Base-by-base conservation (phyloP, 192 early-diverging fungal genomes). In the Funneliformis mosseae region DNA sequence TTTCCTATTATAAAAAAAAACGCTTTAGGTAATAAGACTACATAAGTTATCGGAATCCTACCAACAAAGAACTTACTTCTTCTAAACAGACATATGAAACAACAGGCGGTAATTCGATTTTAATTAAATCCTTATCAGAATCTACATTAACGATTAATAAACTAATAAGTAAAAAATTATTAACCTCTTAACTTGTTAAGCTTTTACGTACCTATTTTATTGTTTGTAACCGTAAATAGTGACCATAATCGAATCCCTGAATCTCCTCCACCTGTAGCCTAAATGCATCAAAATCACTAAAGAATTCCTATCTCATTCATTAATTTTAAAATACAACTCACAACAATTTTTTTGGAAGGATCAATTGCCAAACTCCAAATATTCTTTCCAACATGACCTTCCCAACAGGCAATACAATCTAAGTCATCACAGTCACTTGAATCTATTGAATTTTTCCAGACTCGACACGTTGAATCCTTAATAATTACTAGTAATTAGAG, bases 261-360 rank as follows among this genome's bases (percentile, higher is more conserved):
- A 82, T 97, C 96, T 39, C 91, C 91, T 0, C 94, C 96, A 25
- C 96, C 96, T 7, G 93, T 92, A 6, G 90, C 93, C 74, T 86
- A 14, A 73, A 11, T 6, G 25, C 39, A 67, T 80, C 4, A 23
- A 21, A 41, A 23, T 8, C 25, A 62, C 39, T 41, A 70, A 42
- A 21, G 42, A 21, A 42, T 39, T 23, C 33, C 18, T 8, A 10
- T 25, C 6, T 23, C n/a, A 48, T 16, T 73, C 8, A 4, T 21
- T 14, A 21, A n/a, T 27, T 21, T n/a, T 59, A 50, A 72, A 70
- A 66, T 18, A 18, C 21, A 60, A 69, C 84, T 46, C 82, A 87
- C 84, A 21, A 93, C 88, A 23, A 88, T 77, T 4, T 82, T 81
- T 41, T 83, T 77, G 4, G 75, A 82, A 0, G 88, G 89, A 76